phyloP scores from a whole-genome alignment of 2,329 filamentous ascomycete species.

The Metarhizium sp. region DNA sequence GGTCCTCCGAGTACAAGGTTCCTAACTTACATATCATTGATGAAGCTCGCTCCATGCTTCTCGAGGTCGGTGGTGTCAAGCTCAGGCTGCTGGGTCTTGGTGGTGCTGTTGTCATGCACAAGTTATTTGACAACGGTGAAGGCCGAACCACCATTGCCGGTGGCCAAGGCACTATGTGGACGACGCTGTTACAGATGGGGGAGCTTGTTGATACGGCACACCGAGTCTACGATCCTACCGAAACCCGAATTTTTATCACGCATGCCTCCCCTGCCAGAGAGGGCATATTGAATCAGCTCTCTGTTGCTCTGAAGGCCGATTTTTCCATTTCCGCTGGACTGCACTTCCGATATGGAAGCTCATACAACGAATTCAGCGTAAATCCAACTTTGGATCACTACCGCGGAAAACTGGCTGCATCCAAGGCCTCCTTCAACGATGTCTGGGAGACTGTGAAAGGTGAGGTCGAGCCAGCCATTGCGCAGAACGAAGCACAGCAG shows the following conservation, averaged over 20 bases:
- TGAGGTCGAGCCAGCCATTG: slow-evolving; percentile 90
- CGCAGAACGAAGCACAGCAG: slow-evolving; percentile 88
- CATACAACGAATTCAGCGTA: slow-evolving; percentile 99
- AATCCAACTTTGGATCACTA: slow-evolving; percentile 98
- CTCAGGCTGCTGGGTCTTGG: slow-evolving; percentile 86
- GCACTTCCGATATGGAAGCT: slow-evolving; percentile 97
- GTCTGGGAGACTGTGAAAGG: slow-evolving; percentile 98
- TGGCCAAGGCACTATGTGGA: slow-evolving; percentile 99
- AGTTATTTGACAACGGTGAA: slow-evolving; percentile 97
- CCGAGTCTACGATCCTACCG: slow-evolving; percentile 94
- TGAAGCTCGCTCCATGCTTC: slow-evolving; percentile 88
- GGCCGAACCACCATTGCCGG: slow-evolving; percentile 96
- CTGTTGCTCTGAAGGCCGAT: slow-evolving; percentile 92
- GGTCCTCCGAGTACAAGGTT: slow-evolving; percentile 96
- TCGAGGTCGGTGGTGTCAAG: slow-evolving; percentile 94
- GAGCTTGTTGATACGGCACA: slow-evolving; percentile 97
- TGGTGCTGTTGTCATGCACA: slow-evolving; percentile 98
- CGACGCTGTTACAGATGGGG: slow-evolving; percentile 93
- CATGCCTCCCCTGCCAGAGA: slow-evolving; percentile 95
- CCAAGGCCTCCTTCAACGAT: slow-evolving; percentile 97
- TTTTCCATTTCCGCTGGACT: slow-evolving; percentile 96
- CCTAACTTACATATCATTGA: slow-evolving; percentile 97
- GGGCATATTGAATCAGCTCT: slow-evolving; percentile 93
- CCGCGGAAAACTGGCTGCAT: slow-evolving; percentile 93
- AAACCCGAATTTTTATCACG: slow-evolving; percentile 93